Percentiles rank a stretch among this genome's conserved stretches.
Evolutionary conservation across 1,284 basidiomycete species (phyloP).

Genomic region (Heliocybe sulcata): DNA sequence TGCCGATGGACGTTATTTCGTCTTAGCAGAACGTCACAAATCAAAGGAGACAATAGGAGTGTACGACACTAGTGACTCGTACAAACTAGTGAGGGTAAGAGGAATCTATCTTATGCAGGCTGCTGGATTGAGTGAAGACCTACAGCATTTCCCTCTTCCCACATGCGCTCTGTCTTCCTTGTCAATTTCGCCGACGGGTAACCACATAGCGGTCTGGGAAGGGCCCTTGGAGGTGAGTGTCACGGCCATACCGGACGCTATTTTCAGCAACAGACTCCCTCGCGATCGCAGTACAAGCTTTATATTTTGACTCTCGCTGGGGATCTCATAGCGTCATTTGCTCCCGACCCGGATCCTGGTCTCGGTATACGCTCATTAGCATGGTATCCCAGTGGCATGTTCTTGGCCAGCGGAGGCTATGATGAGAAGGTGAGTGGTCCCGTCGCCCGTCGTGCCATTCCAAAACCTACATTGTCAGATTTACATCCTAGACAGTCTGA

Average conservation of each 20-base stretch:
- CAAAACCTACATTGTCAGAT: slow-evolving; percentile 36
- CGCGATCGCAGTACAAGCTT: slow-evolving; percentile 62
- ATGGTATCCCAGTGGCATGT: slow-evolving; percentile 82
- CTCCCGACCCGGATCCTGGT: slow-evolving; percentile 67
- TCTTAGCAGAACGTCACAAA: slow-evolving; percentile 78
- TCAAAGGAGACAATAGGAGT: slow-evolving; percentile 81
- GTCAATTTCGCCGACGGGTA: slow-evolving; percentile 78
- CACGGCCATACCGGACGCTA: background rate
- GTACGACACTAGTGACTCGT: slow-evolving; percentile 67
- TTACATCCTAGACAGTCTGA: slow-evolving; percentile 70
- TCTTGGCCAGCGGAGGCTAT: slow-evolving; percentile 75
- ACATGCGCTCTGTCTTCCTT: slow-evolving; percentile 70
- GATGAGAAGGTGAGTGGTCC: slow-evolving; percentile 61
- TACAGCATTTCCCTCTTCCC: slow-evolving; percentile 75
- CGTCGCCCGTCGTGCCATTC: background rate
- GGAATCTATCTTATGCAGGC: background rate
- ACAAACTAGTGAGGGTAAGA: slow-evolving; percentile 69
- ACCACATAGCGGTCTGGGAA: slow-evolving; percentile 80
- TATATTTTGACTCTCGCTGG: slow-evolving; percentile 72
- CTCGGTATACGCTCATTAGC: slow-evolving; percentile 68
- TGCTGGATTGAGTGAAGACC: background rate
- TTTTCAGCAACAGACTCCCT: background rate
- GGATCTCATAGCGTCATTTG: slow-evolving; percentile 60
- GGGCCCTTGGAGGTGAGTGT: slow-evolving; percentile 65
- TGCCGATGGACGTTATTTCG: slow-evolving; percentile 71